phyloP scores from a whole-genome alignment of 208 protist genomes.

The Leishmania major region DNA sequence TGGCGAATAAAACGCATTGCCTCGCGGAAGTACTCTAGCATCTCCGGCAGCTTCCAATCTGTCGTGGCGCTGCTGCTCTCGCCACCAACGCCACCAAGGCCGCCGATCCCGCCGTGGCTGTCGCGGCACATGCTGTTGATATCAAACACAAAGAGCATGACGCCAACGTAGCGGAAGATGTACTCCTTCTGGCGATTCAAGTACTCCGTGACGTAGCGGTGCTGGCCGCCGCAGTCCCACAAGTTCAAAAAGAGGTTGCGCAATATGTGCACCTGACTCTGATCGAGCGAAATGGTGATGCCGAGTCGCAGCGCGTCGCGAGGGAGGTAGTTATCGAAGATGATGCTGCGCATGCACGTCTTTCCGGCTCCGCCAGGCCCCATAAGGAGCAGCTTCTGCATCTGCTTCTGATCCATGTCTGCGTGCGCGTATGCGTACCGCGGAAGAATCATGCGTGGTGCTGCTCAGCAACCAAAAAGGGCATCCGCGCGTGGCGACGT shows the following conservation, averaged over 20 bases:
- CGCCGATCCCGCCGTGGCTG: constrained; percentile 18
- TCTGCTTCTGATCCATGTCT: constrained; percentile 76
- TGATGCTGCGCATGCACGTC: constrained; percentile 99
- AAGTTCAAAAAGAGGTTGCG: constrained; percentile 99
- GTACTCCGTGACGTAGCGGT: constrained; percentile 98
- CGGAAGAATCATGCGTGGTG: background rate
- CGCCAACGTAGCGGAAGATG: constrained; percentile 98
- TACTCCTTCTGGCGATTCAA: constrained; percentile 97
- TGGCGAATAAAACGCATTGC: constrained; percentile 95
- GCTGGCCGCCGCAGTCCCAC: constrained; percentile 99
- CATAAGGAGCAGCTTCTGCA: constrained; percentile 97
- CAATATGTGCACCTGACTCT: constrained; percentile 98
- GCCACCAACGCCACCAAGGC: constrained; percentile 11
- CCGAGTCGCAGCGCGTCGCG: constrained; percentile 93
- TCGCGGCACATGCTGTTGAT: constrained; percentile 93
- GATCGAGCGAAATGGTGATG: constrained; percentile 97
- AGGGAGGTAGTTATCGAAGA: constrained; percentile 99
- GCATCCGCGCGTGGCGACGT: background rate
- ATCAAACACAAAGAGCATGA: constrained; percentile 99
- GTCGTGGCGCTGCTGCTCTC: constrained; percentile 39
- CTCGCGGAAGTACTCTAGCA: constrained; percentile 97
- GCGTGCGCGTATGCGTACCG: background rate
- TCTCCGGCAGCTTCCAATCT: constrained; percentile 89
- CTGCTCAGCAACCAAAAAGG: background rate
- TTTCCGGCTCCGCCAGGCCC: constrained; percentile 94